Percentiles rank a stretch among this genome's conserved stretches.
These are phyloP conservation scores for Candida silvatica DNA, from an alignment of 805 yeast genomes.

Conservation along the genomic window DNA sequence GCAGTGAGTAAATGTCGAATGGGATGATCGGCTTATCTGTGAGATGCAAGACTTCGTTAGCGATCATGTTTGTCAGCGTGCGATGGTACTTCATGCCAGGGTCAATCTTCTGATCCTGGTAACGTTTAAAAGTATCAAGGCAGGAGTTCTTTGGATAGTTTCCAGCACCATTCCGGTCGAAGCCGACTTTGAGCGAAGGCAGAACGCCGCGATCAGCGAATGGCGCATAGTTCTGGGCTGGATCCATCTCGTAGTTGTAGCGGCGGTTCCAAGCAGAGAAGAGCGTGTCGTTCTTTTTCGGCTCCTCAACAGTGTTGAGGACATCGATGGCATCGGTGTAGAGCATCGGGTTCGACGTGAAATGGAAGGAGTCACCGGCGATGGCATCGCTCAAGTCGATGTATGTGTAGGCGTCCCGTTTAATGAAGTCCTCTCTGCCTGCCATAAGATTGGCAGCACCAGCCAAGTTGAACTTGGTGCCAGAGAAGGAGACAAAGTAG, in stretches of 20 bases:
- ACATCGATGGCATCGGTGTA: constrained; percentile 37
- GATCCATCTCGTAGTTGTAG: constrained; percentile 13
- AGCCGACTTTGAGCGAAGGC: constrained; percentile 58
- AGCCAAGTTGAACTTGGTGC: constrained; percentile 67
- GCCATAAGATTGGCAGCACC: constrained; percentile 81
- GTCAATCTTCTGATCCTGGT: constrained; percentile 40
- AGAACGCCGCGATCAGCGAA: constrained; percentile 56
- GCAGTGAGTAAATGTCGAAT: constrained; percentile 42
- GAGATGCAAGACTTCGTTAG: constrained; percentile 46
- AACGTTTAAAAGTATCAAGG: constrained; percentile 54
- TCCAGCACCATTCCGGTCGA: constrained; percentile 19
- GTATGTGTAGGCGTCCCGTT: constrained; percentile 56
- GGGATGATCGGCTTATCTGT: constrained; percentile 76
- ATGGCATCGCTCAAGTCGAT: constrained; percentile 68
- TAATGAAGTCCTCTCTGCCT: constrained; percentile 39
- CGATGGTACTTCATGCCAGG: constrained; percentile 46
- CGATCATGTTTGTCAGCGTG: constrained; percentile 46
- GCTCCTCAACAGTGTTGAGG: constrained; percentile 23
- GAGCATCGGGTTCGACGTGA: constrained; percentile 52
- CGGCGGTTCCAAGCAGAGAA: constrained; percentile 14
- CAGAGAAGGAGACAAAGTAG: constrained; percentile 80
- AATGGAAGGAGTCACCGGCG: constrained; percentile 40
- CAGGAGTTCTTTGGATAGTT: constrained; percentile 46
- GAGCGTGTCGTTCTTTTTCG: constrained; percentile 16
- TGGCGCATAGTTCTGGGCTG: constrained; percentile 60